These are phyloP conservation scores for Diplodia seriata DNA, from an alignment of 2,329 filamentous ascomycete genomes.

Conservation along the genomic window DNA sequence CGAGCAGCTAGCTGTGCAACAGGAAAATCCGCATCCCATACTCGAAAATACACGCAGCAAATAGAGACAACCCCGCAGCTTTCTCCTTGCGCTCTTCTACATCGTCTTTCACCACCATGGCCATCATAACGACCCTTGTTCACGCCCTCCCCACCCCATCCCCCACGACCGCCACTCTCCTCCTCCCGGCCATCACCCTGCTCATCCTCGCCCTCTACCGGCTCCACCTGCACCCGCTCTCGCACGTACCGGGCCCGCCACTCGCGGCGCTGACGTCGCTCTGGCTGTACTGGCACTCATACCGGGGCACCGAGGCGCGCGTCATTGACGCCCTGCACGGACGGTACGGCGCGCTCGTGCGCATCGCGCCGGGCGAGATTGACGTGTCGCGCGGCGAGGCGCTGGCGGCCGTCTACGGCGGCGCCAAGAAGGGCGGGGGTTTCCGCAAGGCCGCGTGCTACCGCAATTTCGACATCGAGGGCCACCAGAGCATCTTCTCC, in stretches of 20 bases:
- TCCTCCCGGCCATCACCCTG: conserved; percentile 3
- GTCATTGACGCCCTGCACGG: conserved; percentile 9
- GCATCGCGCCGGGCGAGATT: conserved; percentile 38
- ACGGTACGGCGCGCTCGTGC: conserved; percentile 36
- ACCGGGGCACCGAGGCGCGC: conserved; percentile 27
- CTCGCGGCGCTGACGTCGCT: conserved; percentile 26
- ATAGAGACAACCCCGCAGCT: neutral
- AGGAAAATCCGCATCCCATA: neutral
- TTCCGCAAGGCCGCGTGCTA: conserved; percentile 62
- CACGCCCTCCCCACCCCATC: conserved; percentile 38
- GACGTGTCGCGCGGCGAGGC: conserved; percentile 37
- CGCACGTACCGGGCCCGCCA: conserved; percentile 31
- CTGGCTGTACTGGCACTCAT: conserved; percentile 25
- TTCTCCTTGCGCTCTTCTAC: neutral
- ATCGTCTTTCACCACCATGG: conserved; percentile 35
- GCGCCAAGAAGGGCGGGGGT: conserved; percentile 54
- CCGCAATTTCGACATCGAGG: conserved; percentile 64
- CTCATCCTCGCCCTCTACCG: conserved; percentile 32
- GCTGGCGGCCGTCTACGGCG: conserved; percentile 44
- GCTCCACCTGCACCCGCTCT: conserved; percentile 28
- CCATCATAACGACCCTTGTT: conserved; percentile 35
- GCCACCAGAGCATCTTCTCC: conserved; percentile 62
- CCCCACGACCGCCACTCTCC: neutral
- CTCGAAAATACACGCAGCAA: neutral
- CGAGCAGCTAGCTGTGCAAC: neutral